These are phyloP conservation scores for Daedaleopsis nitida DNA, from an alignment of 768 basidiomycete species.

Conservation along the genomic window DNA sequence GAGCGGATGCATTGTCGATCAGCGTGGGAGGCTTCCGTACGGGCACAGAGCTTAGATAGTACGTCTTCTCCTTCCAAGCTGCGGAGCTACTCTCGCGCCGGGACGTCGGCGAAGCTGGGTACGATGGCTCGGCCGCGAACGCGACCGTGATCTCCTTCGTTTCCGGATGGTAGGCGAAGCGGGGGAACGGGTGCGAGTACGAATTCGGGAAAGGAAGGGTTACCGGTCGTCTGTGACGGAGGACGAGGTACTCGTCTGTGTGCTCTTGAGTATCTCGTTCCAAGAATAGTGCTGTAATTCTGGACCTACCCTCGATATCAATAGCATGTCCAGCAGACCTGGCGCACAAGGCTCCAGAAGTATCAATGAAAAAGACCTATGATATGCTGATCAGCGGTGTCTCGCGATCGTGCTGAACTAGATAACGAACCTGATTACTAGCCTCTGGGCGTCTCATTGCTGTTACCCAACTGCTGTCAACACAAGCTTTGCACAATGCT, in stretches of 20 bases:
- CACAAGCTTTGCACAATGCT: background rate
- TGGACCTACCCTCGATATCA: constrained; percentile 4
- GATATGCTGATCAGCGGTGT: background rate
- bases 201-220: constrained; percentile 78
- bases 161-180: constrained; percentile 57
- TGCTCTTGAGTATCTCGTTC: background rate
- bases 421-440: constrained; percentile 66
- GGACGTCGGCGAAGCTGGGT: constrained; percentile 41
- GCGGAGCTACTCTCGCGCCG: constrained; percentile 16
- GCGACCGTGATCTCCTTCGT: constrained; percentile 61
- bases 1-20: constrained; percentile 69
- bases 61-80: constrained; percentile 58
- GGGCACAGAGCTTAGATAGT: constrained; percentile 68
- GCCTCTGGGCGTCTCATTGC: constrained; percentile 67
- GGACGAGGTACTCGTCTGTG: constrained; percentile 63
- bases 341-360: constrained; percentile 74
- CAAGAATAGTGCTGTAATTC: background rate
- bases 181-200: constrained; percentile 76
- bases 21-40: constrained; percentile 67
- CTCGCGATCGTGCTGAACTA: background rate
- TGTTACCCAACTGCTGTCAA: constrained; percentile 29
- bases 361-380: constrained; percentile 85
- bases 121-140: constrained; percentile 67
- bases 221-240: constrained; percentile 77
- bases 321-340: constrained; percentile 70